phyloP scores from a whole-genome alignment of 176 grass and related monocot species.

The Aegilops bicornis region DNA sequence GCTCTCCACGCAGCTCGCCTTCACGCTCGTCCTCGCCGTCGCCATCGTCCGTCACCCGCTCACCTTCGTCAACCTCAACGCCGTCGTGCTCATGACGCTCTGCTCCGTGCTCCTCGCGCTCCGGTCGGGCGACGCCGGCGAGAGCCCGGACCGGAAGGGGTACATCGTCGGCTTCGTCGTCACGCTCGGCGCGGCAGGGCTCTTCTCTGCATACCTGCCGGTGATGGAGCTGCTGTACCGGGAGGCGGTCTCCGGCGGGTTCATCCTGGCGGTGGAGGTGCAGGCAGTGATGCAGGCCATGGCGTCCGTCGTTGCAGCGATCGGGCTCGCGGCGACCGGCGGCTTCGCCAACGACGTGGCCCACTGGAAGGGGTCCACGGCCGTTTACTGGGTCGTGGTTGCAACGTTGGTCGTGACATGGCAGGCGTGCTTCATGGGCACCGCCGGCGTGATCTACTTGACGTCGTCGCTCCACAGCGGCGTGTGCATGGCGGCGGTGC shows the following conservation, averaged over 20 bases:
- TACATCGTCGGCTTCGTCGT: conserved; percentile 71
- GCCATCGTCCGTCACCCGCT: conserved; percentile 76
- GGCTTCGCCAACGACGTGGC: conserved; percentile 39
- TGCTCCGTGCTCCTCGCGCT: conserved; percentile 76
- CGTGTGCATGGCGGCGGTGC: conserved; percentile 86
- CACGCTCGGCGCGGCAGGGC: conserved; percentile 62
- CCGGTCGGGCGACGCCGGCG: conserved; percentile 41
- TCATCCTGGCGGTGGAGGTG: conserved; percentile 69
- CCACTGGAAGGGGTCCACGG: conserved; percentile 39
- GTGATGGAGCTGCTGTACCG: conserved; percentile 82
- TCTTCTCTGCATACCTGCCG: conserved; percentile 79
- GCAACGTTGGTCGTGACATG: conserved; percentile 53
- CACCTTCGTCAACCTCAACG: conserved; percentile 83
- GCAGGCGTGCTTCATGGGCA: conserved; percentile 98
- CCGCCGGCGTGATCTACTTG: conserved; percentile 76
- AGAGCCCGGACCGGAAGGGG: conserved; percentile 22
- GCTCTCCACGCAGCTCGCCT: conserved; percentile 83
- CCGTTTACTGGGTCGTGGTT: conserved; percentile 62
- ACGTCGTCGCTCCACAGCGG: conserved; percentile 83
- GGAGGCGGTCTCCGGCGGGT: conserved; percentile 38
- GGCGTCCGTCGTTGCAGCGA: conserved; percentile 40
- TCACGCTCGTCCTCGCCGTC: conserved; percentile 79
- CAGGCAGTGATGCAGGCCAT: conserved; percentile 78
- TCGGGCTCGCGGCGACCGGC: conserved; percentile 35
- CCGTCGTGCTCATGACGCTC: conserved; percentile 66